Percentiles rank a stretch among this genome's conserved stretches.
These are phyloP conservation scores for Daldinia childiae DNA, from an alignment of 495 filamentous ascomycete genomes.

Conservation along the genomic window DNA sequence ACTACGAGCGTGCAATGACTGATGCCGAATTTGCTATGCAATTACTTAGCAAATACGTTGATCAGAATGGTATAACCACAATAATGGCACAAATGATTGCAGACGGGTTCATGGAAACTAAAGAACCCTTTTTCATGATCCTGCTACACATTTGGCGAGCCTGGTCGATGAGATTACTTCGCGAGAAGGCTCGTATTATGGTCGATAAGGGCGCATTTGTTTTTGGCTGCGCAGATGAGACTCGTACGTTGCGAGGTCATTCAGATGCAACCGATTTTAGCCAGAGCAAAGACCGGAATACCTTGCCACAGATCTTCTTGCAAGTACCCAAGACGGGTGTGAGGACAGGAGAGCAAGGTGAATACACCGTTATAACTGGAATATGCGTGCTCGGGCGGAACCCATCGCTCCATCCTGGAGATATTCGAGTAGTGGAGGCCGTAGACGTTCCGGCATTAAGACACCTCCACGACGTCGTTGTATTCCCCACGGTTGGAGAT, in stretches of 20 bases:
- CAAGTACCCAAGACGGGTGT: conserved; percentile 65
- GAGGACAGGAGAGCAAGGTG: conserved; percentile 57
- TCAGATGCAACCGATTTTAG: conserved; percentile 46
- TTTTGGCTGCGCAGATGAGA: conserved; percentile 91
- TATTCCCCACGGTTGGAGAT: conserved; percentile 86
- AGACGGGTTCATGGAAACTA: conserved; percentile 77
- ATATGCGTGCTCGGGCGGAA: conserved; percentile 89
- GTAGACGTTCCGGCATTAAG: conserved; percentile 77
- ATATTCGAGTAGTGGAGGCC: conserved; percentile 87
- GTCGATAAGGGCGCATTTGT: conserved; percentile 87
- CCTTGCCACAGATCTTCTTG: conserved; percentile 87
- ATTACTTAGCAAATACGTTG: conserved; percentile 77
- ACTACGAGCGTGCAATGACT: conserved; percentile 73
- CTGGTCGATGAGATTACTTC: conserved; percentile 85
- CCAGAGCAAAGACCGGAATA: conserved; percentile 50
- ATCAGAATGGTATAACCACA: conserved; percentile 84
- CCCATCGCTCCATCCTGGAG: conserved; percentile 92
- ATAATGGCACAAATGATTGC: conserved; percentile 76
- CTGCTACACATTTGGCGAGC: conserved; percentile 78
- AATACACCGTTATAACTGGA: conserved; percentile 75
- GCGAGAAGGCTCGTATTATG: conserved; percentile 89
- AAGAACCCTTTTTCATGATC: conserved; percentile 85
- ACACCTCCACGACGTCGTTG: conserved; percentile 84
- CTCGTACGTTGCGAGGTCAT: conserved; percentile 75
- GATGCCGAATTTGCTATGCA: conserved; percentile 68